Evolutionary conservation across 2,329 filamentous ascomycete genomes (phyloP).

Genomic region (Aspergillus quadrilineatus): DNA sequence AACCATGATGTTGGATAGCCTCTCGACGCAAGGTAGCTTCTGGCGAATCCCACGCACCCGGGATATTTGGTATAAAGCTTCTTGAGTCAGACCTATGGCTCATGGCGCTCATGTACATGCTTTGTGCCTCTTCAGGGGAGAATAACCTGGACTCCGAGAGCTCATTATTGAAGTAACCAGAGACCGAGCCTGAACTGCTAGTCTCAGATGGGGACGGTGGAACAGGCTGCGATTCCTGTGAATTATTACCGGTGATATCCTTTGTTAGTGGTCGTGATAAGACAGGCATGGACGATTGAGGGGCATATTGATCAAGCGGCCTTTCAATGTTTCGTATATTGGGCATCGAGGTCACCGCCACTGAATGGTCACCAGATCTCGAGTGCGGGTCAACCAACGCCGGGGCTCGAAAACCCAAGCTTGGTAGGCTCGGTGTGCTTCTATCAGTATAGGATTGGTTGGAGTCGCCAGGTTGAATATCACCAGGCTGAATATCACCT

Average conservation of each 20-base stretch:
- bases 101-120: conserved; percentile 58
- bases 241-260: neutral
- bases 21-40: conserved; percentile 19
- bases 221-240: conserved; percentile 12
- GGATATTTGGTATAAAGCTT: conserved; percentile 37
- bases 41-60: conserved; percentile 44
- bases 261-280: conserved; percentile 1
- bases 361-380: neutral
- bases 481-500: conserved; percentile 12
- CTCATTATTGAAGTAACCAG: conserved; percentile 25
- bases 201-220: conserved; percentile 24
- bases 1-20: conserved; percentile 1
- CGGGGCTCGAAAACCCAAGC: conserved; percentile 15
- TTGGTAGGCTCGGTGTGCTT: conserved; percentile 22
- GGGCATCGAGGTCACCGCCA: neutral
- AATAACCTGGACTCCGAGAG: conserved; percentile 50
- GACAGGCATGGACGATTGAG: conserved; percentile 4
- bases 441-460: conserved; percentile 8
- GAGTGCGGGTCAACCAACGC: conserved; percentile 5
- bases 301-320: neutral
- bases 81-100: conserved; percentile 40
- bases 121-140: conserved; percentile 51
- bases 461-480: conserved; percentile 11
- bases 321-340: neutral
- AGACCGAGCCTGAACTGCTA: conserved; percentile 25